These are phyloP conservation scores for Vigna reflexopilosa DNA, from an alignment of 306 rosid genomes.

Conservation along the genomic window DNA sequence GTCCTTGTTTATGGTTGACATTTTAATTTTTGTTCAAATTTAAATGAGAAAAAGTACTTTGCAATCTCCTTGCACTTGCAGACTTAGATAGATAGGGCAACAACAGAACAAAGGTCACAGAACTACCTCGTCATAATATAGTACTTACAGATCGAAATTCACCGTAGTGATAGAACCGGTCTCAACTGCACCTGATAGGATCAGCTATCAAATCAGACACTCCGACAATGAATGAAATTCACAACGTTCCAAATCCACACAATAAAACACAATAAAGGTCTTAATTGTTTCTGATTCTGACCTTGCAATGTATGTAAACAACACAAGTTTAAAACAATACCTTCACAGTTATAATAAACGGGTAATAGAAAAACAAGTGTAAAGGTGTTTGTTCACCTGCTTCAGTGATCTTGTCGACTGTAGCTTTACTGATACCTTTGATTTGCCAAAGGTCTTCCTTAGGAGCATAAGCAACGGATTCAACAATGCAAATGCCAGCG, in stretches of 20 bases:
- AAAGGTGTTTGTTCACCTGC: slow-evolving; percentile 60
- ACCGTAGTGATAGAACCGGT: slow-evolving; percentile 95
- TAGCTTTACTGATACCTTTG: slow-evolving; percentile 96
- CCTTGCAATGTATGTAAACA: slow-evolving; percentile 78
- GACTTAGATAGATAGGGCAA: slow-evolving; percentile 7
- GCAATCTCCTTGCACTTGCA: background rate
- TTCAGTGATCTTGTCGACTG: slow-evolving; percentile 95
- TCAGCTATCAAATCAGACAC: slow-evolving; percentile 23
- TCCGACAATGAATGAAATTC: background rate
- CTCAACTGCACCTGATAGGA: slow-evolving; percentile 85
- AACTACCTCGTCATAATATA: background rate
- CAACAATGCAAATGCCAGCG: slow-evolving; percentile 88
- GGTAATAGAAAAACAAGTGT: background rate
- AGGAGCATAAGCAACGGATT: slow-evolving; percentile 87
- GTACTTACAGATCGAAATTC: slow-evolving; percentile 74
- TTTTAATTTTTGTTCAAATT: slow-evolving; percentile 27
- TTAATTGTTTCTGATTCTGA: background rate
- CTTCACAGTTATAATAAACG: slow-evolving; percentile 36
- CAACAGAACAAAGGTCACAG: background rate
- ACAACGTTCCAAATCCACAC: background rate
- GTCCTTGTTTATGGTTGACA: slow-evolving; percentile 43
- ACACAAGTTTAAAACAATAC: background rate
- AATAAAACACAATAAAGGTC: background rate
- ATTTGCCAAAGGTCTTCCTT: slow-evolving; percentile 89
- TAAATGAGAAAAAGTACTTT: background rate